Conservation (phyloP, 2,329 filamentous ascomycete genomes). For the Xylaria sp. region DNA sequence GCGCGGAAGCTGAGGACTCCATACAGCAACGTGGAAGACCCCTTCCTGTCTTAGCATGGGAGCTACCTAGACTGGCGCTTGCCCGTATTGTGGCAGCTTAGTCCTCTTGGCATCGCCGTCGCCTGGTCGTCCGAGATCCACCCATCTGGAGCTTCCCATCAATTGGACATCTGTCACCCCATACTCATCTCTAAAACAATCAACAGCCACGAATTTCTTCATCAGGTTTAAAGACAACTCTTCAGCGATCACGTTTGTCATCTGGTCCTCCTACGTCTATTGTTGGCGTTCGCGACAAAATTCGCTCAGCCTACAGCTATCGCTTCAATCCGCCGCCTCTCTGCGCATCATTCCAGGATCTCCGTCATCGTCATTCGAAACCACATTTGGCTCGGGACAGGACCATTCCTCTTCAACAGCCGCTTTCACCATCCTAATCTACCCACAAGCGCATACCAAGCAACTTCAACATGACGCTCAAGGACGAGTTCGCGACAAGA, state of each 20-base stretch:
- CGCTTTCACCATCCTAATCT: neutral
- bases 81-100: slow-evolving; percentile 26
- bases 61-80: slow-evolving; percentile 22
- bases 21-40: neutral
- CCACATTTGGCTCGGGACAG: neutral
- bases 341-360: slow-evolving; percentile 25
- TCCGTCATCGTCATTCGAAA: slow-evolving; percentile 5
- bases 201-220: slow-evolving; percentile 24
- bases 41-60: neutral
- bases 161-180: slow-evolving; percentile 30
- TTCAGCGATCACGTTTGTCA: slow-evolving; percentile 7
- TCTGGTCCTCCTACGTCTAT: neutral
- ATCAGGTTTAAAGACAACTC: slow-evolving; percentile 23
- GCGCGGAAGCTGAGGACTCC: neutral
- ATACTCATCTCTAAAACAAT: slow-evolving; percentile 26
- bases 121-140: slow-evolving; percentile 33
- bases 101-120: slow-evolving; percentile 28
- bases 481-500: slow-evolving; percentile 76
- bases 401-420: slow-evolving; percentile 1
- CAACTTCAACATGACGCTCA: slow-evolving; percentile 71
- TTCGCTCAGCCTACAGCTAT: neutral
- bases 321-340: neutral
- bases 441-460: slow-evolving; percentile 1
- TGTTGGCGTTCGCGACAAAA: neutral
- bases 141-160: slow-evolving; percentile 24